Percentiles rank a stretch among this genome's conserved stretches.
These are phyloP conservation scores for Colletotrichum incanum DNA, from an alignment of 2,329 filamentous ascomycete genomes.

Conservation along the genomic window DNA sequence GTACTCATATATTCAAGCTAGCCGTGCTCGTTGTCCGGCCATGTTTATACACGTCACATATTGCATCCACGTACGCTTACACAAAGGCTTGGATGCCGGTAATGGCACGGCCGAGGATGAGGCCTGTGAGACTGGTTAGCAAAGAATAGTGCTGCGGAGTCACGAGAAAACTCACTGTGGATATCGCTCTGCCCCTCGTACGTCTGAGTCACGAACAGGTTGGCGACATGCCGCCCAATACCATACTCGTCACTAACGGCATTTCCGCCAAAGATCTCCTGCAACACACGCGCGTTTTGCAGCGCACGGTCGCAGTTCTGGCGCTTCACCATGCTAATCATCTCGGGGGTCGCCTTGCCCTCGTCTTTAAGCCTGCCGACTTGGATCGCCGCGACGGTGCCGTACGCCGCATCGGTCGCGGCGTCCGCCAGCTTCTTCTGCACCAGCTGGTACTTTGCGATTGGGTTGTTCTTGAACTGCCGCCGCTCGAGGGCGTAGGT, in stretches of 20 bases:
- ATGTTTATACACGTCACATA: not conserved
- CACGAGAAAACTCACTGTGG: constrained; percentile 77
- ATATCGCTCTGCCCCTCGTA: constrained; percentile 99
- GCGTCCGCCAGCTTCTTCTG: constrained; percentile 99
- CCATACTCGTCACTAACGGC: constrained; percentile 98
- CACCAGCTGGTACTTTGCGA: constrained; percentile 96
- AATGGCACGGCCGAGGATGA: constrained; percentile 79
- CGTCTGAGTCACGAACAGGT: constrained; percentile 96
- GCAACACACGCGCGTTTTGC: constrained; percentile 82
- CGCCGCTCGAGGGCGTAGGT: constrained; percentile 92
- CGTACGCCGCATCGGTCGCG: constrained; percentile 90
- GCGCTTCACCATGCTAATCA: constrained; percentile 97
- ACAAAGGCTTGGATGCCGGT: constrained; percentile 86
- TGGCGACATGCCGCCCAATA: constrained; percentile 95
- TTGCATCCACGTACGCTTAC: constrained; percentile 53
- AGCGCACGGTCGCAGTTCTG: constrained; percentile 97
- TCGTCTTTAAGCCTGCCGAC: constrained; percentile 94
- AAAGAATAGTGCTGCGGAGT: not conserved
- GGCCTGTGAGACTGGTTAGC: constrained; percentile 60
- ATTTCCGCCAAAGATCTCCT: constrained; percentile 98
- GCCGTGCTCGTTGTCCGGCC: not conserved
- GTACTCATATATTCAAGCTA: not conserved
- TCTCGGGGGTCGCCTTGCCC: constrained; percentile 90
- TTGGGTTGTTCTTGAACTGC: constrained; percentile 96
- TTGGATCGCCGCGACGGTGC: constrained; percentile 90